phyloP scores from a whole-genome alignment of 1,139 yeast genomes.

The Nakaseomyces uthaithaninus region DNA sequence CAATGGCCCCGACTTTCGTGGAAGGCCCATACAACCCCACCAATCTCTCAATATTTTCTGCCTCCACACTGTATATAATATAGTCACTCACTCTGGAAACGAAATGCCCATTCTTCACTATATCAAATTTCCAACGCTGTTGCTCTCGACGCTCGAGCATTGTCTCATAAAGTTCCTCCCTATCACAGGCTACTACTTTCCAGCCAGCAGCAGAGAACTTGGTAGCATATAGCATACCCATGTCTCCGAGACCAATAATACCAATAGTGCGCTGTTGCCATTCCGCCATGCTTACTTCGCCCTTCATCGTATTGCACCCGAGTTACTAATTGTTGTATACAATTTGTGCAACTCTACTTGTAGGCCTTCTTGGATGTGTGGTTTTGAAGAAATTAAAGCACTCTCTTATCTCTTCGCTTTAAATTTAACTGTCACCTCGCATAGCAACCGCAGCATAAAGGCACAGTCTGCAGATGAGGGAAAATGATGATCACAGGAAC shows the following conservation, averaged over 20 bases:
- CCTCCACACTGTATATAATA: conserved; percentile 83
- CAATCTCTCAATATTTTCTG: conserved; percentile 66
- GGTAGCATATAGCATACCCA: conserved; percentile 84
- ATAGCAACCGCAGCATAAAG: no score
- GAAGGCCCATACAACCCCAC: conserved; percentile 77
- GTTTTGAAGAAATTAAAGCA: background rate
- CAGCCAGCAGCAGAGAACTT: conserved; percentile 78
- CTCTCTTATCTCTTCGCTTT: no score
- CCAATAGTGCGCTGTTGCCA: conserved; percentile 50
- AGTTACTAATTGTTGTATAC: background rate
- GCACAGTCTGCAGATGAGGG: no score
- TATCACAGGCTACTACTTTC: conserved; percentile 86
- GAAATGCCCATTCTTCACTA: conserved; percentile 66
- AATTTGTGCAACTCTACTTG: background rate
- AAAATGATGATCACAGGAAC: no score
- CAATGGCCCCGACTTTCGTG: conserved; percentile 77
- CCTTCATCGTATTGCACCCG: conserved; percentile 3
- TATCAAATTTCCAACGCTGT: conserved; percentile 38
- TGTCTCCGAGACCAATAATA: conserved; percentile 92
- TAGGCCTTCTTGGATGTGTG: background rate
- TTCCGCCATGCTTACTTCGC: conserved; percentile 3
- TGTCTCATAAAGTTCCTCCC: conserved; percentile 54
- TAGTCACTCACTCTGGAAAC: conserved; percentile 78
- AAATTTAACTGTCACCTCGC: no score
- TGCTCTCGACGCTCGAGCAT: conserved; percentile 38